phyloP scores from a whole-genome alignment of 306 rosid genomes.

The Malus asiatica region DNA sequence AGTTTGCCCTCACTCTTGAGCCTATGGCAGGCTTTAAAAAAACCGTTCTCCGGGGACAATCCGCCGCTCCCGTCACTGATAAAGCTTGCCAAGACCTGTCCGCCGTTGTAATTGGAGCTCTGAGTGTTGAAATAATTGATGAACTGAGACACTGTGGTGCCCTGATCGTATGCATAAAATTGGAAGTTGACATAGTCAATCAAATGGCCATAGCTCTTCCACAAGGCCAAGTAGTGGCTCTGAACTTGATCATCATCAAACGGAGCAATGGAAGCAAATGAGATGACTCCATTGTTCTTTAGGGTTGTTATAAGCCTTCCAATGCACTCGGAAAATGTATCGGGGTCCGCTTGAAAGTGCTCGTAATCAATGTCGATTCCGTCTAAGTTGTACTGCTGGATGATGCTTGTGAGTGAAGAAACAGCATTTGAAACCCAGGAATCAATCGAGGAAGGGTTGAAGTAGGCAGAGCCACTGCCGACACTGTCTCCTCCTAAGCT shows the following conservation, averaged over 20 bases:
- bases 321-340: conserved; percentile 56
- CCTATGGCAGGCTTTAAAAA: conserved; percentile 48
- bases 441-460: conserved; percentile 51
- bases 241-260: conserved; percentile 60
- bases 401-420: conserved; percentile 59
- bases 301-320: conserved; percentile 50
- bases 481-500: conserved; percentile 75
- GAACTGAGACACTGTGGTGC: conserved; percentile 53
- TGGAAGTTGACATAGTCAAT: conserved; percentile 84
- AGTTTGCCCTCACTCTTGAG: conserved; percentile 44
- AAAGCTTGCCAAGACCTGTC: conserved; percentile 62
- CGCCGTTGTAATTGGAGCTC: conserved; percentile 51
- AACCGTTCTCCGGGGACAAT: conserved; percentile 45
- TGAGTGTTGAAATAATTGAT: conserved; percentile 48
- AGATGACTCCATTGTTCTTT: conserved; percentile 40
- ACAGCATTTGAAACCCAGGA: conserved; percentile 82
- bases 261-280: conserved; percentile 75
- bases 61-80: conserved; percentile 57
- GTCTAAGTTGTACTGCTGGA: conserved; percentile 47
- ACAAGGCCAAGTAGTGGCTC: conserved; percentile 51
- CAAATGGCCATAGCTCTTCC: conserved; percentile 52
- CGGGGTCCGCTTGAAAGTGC: conserved; percentile 47
- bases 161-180: conserved; percentile 66
- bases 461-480: conserved; percentile 12
- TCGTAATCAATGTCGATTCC: conserved; percentile 79